Conservation (phyloP, 192 early-diverging fungal species). For the Cladochytrium replicatum region DNA sequence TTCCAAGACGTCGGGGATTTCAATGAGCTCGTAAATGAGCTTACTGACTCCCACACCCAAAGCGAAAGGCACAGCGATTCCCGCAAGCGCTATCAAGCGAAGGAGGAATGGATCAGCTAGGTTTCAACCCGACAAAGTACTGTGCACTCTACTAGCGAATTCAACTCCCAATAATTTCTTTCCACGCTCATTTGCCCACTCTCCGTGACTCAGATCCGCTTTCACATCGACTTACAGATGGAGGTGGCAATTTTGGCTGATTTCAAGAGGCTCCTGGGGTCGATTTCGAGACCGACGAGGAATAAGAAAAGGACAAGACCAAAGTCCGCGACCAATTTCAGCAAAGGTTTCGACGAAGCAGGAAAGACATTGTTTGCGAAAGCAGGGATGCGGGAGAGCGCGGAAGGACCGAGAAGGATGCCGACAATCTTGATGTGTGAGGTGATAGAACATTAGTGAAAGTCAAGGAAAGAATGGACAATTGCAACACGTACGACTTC, state of each 20-base stretch:
- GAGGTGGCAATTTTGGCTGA: background rate
- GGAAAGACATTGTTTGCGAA: slow-evolving; percentile 70
- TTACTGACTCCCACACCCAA: slow-evolving; percentile 59
- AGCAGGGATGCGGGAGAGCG: slow-evolving; percentile 59
- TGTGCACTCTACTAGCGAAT: no score
- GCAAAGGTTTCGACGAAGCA: slow-evolving; percentile 9
- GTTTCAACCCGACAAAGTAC: no score
- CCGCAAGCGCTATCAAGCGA: slow-evolving; percentile 50
- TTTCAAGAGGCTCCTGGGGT: background rate
- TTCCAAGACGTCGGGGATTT: slow-evolving; percentile 10
- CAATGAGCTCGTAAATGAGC: slow-evolving; percentile 26
- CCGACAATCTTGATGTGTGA: slow-evolving; percentile 50
- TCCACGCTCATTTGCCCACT: slow-evolving; percentile 41
- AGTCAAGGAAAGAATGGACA: background rate
- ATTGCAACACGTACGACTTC: slow-evolving; percentile 53
- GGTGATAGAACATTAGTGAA: background rate
- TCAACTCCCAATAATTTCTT: no score
- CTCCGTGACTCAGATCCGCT: slow-evolving; percentile 42
- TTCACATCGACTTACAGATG: no score
- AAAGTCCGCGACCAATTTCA: slow-evolving; percentile 75
- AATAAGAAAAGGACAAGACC: slow-evolving; percentile 86
- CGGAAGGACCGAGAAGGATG: slow-evolving; percentile 81
- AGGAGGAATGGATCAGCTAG: no score
- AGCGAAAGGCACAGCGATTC: slow-evolving; percentile 75
- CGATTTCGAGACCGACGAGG: slow-evolving; percentile 64